Base-by-base conservation (phyloP, 2,329 filamentous ascomycete species). In the Hymenoscyphus scutula region DNA sequence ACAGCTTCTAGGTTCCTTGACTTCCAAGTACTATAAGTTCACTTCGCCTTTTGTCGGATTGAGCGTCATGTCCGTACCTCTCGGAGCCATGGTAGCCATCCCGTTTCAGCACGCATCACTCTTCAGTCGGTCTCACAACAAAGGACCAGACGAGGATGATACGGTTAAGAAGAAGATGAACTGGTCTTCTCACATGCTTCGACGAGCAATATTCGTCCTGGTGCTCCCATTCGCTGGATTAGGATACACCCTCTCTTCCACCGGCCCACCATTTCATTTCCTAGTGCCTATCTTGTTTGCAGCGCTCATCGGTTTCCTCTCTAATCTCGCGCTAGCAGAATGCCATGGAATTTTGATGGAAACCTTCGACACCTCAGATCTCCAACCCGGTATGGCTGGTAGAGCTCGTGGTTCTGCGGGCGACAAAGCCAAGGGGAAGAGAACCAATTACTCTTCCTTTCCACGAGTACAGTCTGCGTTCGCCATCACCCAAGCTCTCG, bases 281-380 rank as follows among this genome's bases (percentile, higher is more conserved):
- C 81, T 82, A n/a, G 77, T 88, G 0, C 90, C 89, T 2, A 86
- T 87, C 3, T 72, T 88, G 2, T 86, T 92, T 67, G 87, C 88
- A 0, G 83, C 82, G 0, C 73, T 85, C 3, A 82, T 92, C 15
- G 89, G 88, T 0, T 91, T 91, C 69, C 77, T 92, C 5, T 89
- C 87, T 1, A 88, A 86, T 58, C 82, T 94, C 10, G 89, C 89
- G 1, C 86, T 91, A 54, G 84, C 89, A 2, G 90, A 93, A 75
- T 92, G 89, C 74, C 85, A 89, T 66, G 89, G 89, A 0, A 77
- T 93, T 34, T 83, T 92, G 72, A 92, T 93, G 89, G 89, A 92
- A 72, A 88, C 87, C 0, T 93, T 89, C 73, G 90, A 93, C 73
- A 90, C 87, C n/a, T 91, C 88, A 48, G 90, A 93, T 73, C 79